Evolutionary conservation across 768 basidiomycete genomes (phyloP).

Genomic region (Boletales sp.): DNA sequence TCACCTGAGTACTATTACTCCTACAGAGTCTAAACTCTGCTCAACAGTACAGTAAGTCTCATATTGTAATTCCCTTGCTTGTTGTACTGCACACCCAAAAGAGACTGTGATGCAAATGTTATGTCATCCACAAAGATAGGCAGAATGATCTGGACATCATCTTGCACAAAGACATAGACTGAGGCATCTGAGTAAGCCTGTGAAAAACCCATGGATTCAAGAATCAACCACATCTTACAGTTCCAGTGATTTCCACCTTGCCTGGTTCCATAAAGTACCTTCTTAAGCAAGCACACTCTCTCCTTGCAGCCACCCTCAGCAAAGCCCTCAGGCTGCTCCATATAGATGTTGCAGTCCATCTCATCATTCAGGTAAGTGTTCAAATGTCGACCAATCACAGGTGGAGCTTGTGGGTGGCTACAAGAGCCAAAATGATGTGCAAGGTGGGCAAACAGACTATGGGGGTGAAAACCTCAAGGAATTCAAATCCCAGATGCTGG

Average conservation of each 20-base stretch:
- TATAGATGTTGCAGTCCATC: too few relatives aligned
- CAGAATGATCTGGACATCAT: too few relatives aligned
- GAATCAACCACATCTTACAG: conserved; percentile 12
- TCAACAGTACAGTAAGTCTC: too few relatives aligned
- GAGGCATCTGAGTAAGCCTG: neutral
- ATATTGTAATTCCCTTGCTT: too few relatives aligned
- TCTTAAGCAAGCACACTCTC: conserved; percentile 1
- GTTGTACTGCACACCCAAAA: too few relatives aligned
- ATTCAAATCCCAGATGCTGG: conserved; percentile 33
- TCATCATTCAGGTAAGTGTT: neutral
- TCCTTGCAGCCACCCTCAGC: too few relatives aligned
- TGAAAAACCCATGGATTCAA: conserved; percentile 12
- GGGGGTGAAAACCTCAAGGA: conserved; percentile 31
- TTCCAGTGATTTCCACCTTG: conserved; percentile 32
- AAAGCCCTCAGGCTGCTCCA: too few relatives aligned
- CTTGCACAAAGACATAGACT: too few relatives aligned
- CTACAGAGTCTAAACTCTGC: too few relatives aligned
- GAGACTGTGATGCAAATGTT: too few relatives aligned
- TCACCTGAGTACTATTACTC: too few relatives aligned
- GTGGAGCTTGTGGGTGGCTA: conserved; percentile 24
- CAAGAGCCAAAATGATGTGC: conserved; percentile 11
- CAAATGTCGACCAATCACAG: conserved; percentile 4
- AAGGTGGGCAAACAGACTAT: conserved; percentile 19
- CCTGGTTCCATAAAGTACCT: conserved; percentile 34
- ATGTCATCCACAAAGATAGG: too few relatives aligned